Evolutionary conservation across 2,329 filamentous ascomycete genomes (phyloP), one percentile per base, ranked within the genome.

Genomic region (Nectriaceae sp.): DNA sequence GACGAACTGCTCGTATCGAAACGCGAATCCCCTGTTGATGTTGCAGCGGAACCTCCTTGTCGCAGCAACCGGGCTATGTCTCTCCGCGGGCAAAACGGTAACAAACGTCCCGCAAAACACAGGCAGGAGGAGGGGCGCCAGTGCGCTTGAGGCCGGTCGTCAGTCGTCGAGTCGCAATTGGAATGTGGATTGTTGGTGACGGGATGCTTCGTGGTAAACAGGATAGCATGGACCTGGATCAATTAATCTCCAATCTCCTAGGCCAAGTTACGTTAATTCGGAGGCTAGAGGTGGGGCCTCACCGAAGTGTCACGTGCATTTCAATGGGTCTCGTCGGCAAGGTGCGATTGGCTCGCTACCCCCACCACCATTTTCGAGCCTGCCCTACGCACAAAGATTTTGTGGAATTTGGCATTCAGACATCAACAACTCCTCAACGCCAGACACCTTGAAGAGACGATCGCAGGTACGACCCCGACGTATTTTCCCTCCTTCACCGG

Each of bases 321-420:
- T 11, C 4, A 21, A 38, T 40, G 52, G 46, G 20, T 29, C 19
- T 24, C 36, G 6, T 43, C 39, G 39, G 46, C n/a, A 44, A 24
- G 49, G 38, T 43, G 43, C 66, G 53, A 70, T 71, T 71, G 69
- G 69, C 47, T 70, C 65, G 68, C 65, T 67, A 65, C 55, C 57
- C 55, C 55, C 60, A 57, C 58, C 59, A 54, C 53, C 59, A 63
- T 63, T 62, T 68, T 68, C 60, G 62, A 66, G 66, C 65, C 65
- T 69, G 67, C 67, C 65, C 67, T 71, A 70, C 69, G 68, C 69
- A 71, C 69, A 71, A 68, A 70, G 66, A 70, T 61, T 71, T 70
- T 70, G 66, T 64, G 67, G 66, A 68, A 68, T 68, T 69, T 62
- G 57, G 60, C 58, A 64, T 61, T 61, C 59, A 57, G 63, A 66